Percentiles rank a stretch among this genome's conserved stretches.
phyloP scores from a whole-genome alignment of 495 filamentous ascomycete species.

The Aspergillus ellipticus region DNA sequence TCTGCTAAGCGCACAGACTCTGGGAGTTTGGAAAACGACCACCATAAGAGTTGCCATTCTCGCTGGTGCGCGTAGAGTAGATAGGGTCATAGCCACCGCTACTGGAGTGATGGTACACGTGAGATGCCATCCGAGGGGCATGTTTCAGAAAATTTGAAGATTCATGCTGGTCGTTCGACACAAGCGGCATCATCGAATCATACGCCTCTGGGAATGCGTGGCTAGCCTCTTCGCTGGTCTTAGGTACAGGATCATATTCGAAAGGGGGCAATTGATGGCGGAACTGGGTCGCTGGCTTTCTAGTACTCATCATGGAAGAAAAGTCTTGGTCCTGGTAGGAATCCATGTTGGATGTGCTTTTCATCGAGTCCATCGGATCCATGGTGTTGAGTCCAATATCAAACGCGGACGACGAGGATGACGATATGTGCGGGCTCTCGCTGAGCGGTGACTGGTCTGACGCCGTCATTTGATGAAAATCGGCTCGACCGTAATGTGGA shows the following conservation, averaged over 20 bases:
- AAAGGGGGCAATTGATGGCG: conserved; percentile 20
- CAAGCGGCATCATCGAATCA: conserved; percentile 26
- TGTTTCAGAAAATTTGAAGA: conserved; percentile 22
- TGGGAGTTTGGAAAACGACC: conserved; percentile 32
- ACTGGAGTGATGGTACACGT: conserved; percentile 19
- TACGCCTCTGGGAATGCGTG: conserved; percentile 20
- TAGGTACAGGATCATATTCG: conserved; percentile 22
- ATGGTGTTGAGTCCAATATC: conserved; percentile 41
- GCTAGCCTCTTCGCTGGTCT: conserved; percentile 16
- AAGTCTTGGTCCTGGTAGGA: conserved; percentile 35
- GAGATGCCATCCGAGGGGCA: conserved; percentile 12
- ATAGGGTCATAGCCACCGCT: conserved; percentile 34
- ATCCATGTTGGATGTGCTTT: conserved; percentile 29
- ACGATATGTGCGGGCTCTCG: conserved; percentile 42
- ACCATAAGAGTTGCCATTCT: conserved; percentile 18
- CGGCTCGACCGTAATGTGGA: conserved; percentile 32
- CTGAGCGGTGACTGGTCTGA: conserved; percentile 38
- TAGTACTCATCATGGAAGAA: conserved; percentile 18
- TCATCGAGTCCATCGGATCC: conserved; percentile 41
- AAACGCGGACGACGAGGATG: conserved; percentile 40
- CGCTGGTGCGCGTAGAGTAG: conserved; percentile 24
- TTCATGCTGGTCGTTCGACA: conserved; percentile 22
- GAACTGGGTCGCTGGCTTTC: conserved; percentile 21
- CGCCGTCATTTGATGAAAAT: conserved; percentile 35
- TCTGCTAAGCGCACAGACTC: conserved; percentile 33